These are phyloP conservation scores for Parathielavia hyrcaniae DNA, from an alignment of 495 filamentous ascomycete genomes.

Conservation along the genomic window DNA sequence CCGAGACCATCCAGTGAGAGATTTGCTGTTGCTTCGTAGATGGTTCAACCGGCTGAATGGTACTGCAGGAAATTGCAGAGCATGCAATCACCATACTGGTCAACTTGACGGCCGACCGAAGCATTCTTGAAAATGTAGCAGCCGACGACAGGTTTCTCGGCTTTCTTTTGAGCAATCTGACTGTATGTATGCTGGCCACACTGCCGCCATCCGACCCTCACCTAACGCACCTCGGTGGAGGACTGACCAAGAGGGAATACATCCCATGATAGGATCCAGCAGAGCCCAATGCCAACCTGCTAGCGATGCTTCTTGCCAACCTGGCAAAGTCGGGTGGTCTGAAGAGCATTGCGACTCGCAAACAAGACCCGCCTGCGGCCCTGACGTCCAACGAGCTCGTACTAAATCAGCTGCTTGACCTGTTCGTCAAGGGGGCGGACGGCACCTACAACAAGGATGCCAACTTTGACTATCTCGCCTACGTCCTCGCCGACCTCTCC, in stretches of 20 bases:
- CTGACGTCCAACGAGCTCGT: conserved; percentile 63
- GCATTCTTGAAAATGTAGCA: conserved; percentile 63
- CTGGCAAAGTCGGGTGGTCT: conserved; percentile 71
- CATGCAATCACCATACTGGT: conserved; percentile 90
- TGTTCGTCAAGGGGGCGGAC: conserved; percentile 86
- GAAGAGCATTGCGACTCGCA: conserved; percentile 57
- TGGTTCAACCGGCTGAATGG: neutral
- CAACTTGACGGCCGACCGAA: conserved; percentile 75
- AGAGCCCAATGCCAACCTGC: conserved; percentile 69
- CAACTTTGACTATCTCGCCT: conserved; percentile 85
- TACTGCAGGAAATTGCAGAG: conserved; percentile 69
- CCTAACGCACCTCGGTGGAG: neutral
- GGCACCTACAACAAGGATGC: conserved; percentile 77
- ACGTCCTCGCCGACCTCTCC: conserved; percentile 87
- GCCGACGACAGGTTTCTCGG: conserved; percentile 79
- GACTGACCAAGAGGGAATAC: conserved; percentile 10
- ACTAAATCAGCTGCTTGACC: conserved; percentile 86
- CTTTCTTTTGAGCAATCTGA: conserved; percentile 60
- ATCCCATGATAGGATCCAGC: conserved; percentile 39
- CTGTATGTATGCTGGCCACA: conserved; percentile 52
- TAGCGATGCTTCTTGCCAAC: conserved; percentile 91
- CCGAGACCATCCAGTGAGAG: conserved; percentile 66
- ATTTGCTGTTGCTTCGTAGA: neutral
- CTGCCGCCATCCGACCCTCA: neutral
- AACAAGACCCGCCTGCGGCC: conserved; percentile 53